phyloP scores from a whole-genome alignment of 306 rosid species.

The Psophocarpus tetragonolobus region DNA sequence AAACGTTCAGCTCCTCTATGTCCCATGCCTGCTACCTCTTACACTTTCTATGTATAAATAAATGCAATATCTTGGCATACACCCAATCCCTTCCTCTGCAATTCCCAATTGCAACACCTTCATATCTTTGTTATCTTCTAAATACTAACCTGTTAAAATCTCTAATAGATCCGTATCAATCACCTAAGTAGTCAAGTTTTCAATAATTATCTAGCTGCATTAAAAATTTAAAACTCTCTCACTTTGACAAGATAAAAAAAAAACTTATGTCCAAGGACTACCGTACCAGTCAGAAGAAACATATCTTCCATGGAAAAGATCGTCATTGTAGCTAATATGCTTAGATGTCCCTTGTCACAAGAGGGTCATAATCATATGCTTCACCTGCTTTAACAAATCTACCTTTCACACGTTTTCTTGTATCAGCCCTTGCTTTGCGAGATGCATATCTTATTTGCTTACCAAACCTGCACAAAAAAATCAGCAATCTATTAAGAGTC shows the following conservation, averaged over 20 bases:
- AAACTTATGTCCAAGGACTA: slow-evolving; percentile 2
- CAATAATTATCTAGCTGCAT: slow-evolving; percentile 16
- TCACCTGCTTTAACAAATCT: slow-evolving; percentile 86
- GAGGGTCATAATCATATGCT: slow-evolving; percentile 80
- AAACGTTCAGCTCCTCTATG: slow-evolving; percentile 7
- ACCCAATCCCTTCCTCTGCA: slow-evolving; percentile 18
- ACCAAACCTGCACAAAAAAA: slow-evolving; percentile 66
- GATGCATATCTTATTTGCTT: slow-evolving; percentile 94
- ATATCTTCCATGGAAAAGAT: slow-evolving; percentile 34
- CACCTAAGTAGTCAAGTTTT: slow-evolving; percentile 7
- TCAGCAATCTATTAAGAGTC: slow-evolving; percentile 6
- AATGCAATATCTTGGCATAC: slow-evolving; percentile 24
- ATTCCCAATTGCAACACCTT: slow-evolving; percentile 23
- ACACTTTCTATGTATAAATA: slow-evolving; percentile 4
- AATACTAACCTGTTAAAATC: slow-evolving; percentile 33
- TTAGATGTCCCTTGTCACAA: slow-evolving; percentile 40
- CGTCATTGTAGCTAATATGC: slow-evolving; percentile 29
- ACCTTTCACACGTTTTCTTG: slow-evolving; percentile 89
- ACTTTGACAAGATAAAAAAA: slow-evolving; percentile 1
- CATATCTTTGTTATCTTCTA: slow-evolving; percentile 33
- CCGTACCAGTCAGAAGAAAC: slow-evolving; percentile 30
- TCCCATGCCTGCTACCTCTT: slow-evolving; percentile 17
- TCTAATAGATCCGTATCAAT: slow-evolving; percentile 32
- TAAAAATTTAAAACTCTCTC: slow-evolving; percentile 22
- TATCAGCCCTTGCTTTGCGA: slow-evolving; percentile 93